A percentile compares a stretch with the other conserved stretches of the same genome.
These are phyloP conservation scores for Ascochyta fabae DNA, from an alignment of 2,329 filamentous ascomycete species.

Conservation along the genomic window DNA sequence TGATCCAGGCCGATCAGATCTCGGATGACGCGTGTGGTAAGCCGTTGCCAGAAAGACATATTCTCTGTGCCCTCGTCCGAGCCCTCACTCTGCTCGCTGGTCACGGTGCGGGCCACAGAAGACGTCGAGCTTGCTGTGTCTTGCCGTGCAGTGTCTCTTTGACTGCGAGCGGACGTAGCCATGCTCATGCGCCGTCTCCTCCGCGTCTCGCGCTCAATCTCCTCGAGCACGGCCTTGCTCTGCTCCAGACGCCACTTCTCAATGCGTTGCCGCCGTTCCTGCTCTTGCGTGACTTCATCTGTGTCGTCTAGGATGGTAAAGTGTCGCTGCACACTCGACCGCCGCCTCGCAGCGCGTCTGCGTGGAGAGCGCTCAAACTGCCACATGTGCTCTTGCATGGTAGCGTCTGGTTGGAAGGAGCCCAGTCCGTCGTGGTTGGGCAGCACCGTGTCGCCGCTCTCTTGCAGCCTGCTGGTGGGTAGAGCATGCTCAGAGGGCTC, in stretches of 20 bases:
- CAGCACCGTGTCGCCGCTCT: slow-evolving; percentile 73
- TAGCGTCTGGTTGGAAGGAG: slow-evolving; percentile 73
- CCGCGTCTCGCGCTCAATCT: slow-evolving; percentile 85
- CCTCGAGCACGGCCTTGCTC: slow-evolving; percentile 81
- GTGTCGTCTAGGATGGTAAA: slow-evolving; percentile 62
- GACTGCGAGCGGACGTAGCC: slow-evolving; percentile 54
- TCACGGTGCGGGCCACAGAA: slow-evolving; percentile 26
- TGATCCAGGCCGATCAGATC: slow-evolving; percentile 94
- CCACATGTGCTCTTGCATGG: slow-evolving; percentile 83
- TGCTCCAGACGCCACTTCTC: slow-evolving; percentile 93
- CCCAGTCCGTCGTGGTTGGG: slow-evolving; percentile 92
- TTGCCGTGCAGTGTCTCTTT: slow-evolving; percentile 28
- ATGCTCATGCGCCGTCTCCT: slow-evolving; percentile 68
- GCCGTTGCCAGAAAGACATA: slow-evolving; percentile 77
- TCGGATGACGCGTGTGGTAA: slow-evolving; percentile 84
- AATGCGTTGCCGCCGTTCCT: slow-evolving; percentile 81
- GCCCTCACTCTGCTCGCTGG: slow-evolving; percentile 42
- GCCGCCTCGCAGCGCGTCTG: slow-evolving; percentile 55
- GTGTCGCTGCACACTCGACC: slow-evolving; percentile 64
- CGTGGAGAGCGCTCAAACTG: slow-evolving; percentile 88
- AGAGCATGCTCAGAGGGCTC: slow-evolving; percentile 58
- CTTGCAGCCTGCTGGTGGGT: slow-evolving; percentile 56
- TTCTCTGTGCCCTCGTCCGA: slow-evolving; percentile 56
- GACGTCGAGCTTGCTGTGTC: slow-evolving; percentile 18
- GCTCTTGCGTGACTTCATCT: slow-evolving; percentile 62